Conservation (phyloP, 2,329 filamentous ascomycete genomes). For the Xylaria sp. region DNA sequence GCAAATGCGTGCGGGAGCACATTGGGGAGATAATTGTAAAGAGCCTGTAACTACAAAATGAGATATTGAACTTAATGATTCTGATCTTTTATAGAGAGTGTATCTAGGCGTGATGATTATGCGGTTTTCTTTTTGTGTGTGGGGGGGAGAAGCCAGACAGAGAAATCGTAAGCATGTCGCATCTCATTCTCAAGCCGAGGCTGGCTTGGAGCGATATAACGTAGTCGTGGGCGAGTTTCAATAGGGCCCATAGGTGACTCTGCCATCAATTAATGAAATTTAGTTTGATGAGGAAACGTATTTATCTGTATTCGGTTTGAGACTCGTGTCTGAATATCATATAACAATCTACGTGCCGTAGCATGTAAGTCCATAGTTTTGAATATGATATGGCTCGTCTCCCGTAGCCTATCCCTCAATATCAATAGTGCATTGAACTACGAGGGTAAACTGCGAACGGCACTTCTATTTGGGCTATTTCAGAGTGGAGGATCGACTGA, state of each 20-base stretch:
- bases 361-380: not conserved
- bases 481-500: too few relatives aligned
- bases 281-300: not conserved
- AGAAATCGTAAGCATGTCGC: not conserved
- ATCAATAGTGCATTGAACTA: too few relatives aligned
- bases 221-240: not conserved
- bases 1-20: not conserved
- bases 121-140: not conserved
- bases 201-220: not conserved
- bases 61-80: not conserved
- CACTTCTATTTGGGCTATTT: too few relatives aligned
- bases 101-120: not conserved
- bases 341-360: not conserved
- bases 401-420: too few relatives aligned
- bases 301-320: not conserved
- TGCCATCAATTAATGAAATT: not conserved
- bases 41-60: not conserved
- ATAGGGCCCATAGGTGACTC: not conserved
- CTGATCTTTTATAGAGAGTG: not conserved
- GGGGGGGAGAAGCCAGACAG: not conserved
- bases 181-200: not conserved
- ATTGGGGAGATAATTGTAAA: not conserved
- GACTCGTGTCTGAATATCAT: too few relatives aligned
- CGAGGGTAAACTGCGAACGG: too few relatives aligned
- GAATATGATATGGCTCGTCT: too few relatives aligned